Conservation (phyloP, 441 rosid genomes). For the Brassica hybrid region DNA sequence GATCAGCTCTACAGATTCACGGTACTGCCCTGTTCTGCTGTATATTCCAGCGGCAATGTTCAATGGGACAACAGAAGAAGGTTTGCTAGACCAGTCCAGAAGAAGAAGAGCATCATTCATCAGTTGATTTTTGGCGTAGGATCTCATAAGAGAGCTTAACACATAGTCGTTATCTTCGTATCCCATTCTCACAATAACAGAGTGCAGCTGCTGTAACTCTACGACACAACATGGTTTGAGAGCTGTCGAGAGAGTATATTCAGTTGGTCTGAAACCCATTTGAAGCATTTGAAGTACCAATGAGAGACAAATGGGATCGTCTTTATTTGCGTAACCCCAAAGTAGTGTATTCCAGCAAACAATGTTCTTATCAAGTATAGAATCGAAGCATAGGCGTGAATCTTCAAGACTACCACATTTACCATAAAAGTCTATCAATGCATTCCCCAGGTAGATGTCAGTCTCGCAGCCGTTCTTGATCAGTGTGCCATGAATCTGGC, state of each 20-base stretch:
- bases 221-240: constrained; percentile 49
- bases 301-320: constrained; percentile 42
- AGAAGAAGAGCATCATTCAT: constrained; percentile 59
- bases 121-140: constrained; percentile 65
- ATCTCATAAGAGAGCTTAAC: constrained; percentile 67
- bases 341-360: constrained; percentile 87
- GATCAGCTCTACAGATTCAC: constrained; percentile 61
- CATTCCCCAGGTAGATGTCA: constrained; percentile 64
- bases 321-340: constrained; percentile 58
- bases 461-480: constrained; percentile 52
- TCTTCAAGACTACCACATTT: constrained; percentile 61
- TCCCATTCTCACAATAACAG: constrained; percentile 68
- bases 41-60: constrained; percentile 73
- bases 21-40: constrained; percentile 66
- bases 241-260: constrained; percentile 69
- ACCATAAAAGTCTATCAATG: constrained; percentile 72
- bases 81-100: constrained; percentile 44
- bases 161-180: constrained; percentile 63
- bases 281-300: constrained; percentile 63
- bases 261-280: constrained; percentile 63
- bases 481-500: constrained; percentile 59
- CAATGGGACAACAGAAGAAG: constrained; percentile 48
- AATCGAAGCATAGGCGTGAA: constrained; percentile 61
- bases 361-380: constrained; percentile 60
- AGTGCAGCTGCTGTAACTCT: constrained; percentile 70